phyloP scores from a whole-genome alignment of 2,329 filamentous ascomycete species.

The Tolypocladium tundrense region DNA sequence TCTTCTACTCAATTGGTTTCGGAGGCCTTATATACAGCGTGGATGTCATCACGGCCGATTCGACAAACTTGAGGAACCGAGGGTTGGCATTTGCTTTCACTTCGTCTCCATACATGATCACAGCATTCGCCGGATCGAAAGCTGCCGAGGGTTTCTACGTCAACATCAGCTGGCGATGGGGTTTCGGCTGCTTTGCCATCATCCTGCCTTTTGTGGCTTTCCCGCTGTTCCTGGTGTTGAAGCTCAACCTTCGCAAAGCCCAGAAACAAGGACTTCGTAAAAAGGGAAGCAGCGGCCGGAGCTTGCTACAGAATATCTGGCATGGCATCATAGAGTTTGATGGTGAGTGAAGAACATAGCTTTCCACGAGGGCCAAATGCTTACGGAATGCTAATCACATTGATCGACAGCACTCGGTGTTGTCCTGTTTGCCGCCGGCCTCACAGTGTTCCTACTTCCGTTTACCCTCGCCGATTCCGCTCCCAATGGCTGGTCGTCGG shows the following conservation, averaged over 20 bases:
- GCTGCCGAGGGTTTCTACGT: slow-evolving; percentile 18
- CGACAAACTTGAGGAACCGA: slow-evolving; percentile 30
- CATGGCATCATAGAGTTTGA: slow-evolving; percentile 50
- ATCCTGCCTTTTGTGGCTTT: slow-evolving; percentile 41
- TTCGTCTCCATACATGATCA: slow-evolving; percentile 34
- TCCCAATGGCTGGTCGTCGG: slow-evolving; percentile 38
- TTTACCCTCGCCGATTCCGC: slow-evolving; percentile 44
- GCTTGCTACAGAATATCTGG: slow-evolving; percentile 32
- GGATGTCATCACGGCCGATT: slow-evolving; percentile 56
- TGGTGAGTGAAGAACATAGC: slow-evolving; percentile 14
- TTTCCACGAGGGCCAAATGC: too few species aligned
- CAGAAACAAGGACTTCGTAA: slow-evolving; percentile 33
- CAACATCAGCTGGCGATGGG: slow-evolving; percentile 26
- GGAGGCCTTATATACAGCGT: slow-evolving; percentile 52
- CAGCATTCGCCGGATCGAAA: slow-evolving; percentile 27
- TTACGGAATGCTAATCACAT: too few species aligned
- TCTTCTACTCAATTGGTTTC: slow-evolving; percentile 53
- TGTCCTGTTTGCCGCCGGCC: slow-evolving; percentile 44
- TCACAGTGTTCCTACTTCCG: slow-evolving; percentile 53
- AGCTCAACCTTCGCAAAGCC: slow-evolving; percentile 47
- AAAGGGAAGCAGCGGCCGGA: slow-evolving; percentile 30
- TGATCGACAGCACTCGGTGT: slow-evolving; percentile 34
- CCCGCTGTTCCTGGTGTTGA: slow-evolving; percentile 45
- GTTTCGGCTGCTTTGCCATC: slow-evolving; percentile 50
- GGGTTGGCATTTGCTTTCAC: slow-evolving; percentile 28